These are phyloP conservation scores for Porphyra umbilicalis DNA, from an alignment of 31 red algal species.

Conservation along the genomic window DNA sequence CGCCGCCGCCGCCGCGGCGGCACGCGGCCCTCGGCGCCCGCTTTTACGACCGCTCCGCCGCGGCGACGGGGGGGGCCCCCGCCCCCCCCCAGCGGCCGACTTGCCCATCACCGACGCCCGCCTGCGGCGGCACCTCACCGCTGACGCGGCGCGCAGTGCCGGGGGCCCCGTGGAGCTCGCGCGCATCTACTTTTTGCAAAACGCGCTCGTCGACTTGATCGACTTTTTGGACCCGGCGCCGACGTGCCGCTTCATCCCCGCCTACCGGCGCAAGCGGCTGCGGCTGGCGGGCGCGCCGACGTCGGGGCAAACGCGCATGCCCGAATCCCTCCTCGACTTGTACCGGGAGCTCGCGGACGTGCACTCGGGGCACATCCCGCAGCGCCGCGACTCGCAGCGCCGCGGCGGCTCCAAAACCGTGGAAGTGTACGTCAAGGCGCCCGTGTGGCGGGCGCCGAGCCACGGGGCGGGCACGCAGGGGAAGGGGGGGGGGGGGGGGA, in stretches of 20 bases:
- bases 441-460: background rate
- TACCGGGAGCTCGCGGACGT: conserved; percentile 34
- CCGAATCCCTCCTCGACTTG: conserved; percentile 22
- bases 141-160: background rate
- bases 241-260: conserved; percentile 23
- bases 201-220: conserved; percentile 30
- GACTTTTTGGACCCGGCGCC: conserved; percentile 59
- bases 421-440: conserved; percentile 28
- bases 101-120: background rate
- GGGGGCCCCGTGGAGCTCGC: conserved; percentile 4
- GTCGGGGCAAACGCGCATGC: conserved; percentile 21
- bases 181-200: conserved; percentile 29
- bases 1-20: background rate
- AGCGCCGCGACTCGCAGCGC: conserved; percentile 17
- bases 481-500: background rate
- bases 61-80: too few relatives aligned
- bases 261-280: conserved; percentile 33
- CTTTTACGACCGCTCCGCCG: background rate
- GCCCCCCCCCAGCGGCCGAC: background rate
- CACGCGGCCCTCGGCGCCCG: background rate
- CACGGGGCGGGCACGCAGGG: background rate
- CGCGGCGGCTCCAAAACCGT: conserved; percentile 16
- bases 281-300: conserved; percentile 17
- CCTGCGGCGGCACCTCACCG: background rate
- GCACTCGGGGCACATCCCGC: conserved; percentile 20